Percentiles rank a stretch among this genome's conserved stretches.
Evolutionary conservation across 768 basidiomycete species (phyloP).

Genomic region (Suillus placidus): DNA sequence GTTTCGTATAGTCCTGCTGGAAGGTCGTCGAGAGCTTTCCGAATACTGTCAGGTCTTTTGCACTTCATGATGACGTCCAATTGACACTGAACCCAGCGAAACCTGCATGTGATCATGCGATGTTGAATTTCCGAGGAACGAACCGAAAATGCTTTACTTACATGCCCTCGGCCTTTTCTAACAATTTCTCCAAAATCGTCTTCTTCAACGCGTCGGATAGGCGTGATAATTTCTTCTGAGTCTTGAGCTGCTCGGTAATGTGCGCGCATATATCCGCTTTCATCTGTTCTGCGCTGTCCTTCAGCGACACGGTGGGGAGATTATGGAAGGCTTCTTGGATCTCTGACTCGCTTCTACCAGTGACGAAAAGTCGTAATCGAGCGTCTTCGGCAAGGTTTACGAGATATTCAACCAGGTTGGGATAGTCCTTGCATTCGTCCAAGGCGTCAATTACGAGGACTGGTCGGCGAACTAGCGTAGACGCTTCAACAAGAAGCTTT

Average conservation of each 20-base stretch:
- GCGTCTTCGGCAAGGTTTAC: not conserved
- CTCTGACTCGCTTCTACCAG: not conserved
- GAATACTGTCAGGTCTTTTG: slow-evolving; percentile 11
- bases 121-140: not conserved
- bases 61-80: not conserved
- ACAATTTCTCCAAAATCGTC: not conserved
- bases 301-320: slow-evolving; percentile 5
- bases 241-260: not conserved
- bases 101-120: not conserved
- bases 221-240: not conserved
- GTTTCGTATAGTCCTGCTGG: slow-evolving; percentile 26
- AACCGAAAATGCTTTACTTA: not conserved
- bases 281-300: slow-evolving; percentile 1
- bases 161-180: slow-evolving; percentile 12
- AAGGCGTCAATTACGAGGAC: slow-evolving; percentile 17
- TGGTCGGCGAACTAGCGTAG: slow-evolving; percentile 1
- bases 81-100: slow-evolving; percentile 16
- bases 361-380: slow-evolving; percentile 12
- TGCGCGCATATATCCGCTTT: slow-evolving; percentile 6
- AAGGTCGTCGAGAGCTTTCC: slow-evolving; percentile 13
- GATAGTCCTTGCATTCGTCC: slow-evolving; percentile 14
- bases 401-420: not conserved
- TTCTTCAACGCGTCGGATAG: not conserved
- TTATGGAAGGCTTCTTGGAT: not conserved
- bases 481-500: not conserved